phyloP scores from a whole-genome alignment of 768 basidiomycete species.

The Tephrocybe sp. region DNA sequence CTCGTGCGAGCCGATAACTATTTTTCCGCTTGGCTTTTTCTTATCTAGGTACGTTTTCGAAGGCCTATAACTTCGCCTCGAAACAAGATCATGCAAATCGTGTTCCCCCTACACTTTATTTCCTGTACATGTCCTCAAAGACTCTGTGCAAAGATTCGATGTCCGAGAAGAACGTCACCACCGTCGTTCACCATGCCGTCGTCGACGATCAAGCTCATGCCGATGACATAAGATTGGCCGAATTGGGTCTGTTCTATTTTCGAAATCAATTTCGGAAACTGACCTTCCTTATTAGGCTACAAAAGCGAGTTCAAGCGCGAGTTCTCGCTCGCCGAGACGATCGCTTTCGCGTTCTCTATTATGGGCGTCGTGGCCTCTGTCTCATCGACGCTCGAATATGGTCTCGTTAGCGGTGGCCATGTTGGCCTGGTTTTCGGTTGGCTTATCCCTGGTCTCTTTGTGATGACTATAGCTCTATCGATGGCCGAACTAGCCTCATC shows the following conservation, averaged over 20 bases:
- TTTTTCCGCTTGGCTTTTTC: no score
- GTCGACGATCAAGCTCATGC: no score
- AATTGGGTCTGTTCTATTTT: conserved; percentile 41
- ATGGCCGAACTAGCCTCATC: conserved; percentile 73
- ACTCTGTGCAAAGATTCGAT: no score
- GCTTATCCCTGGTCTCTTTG: conserved; percentile 71
- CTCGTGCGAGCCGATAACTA: no score
- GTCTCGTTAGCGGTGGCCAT: conserved; percentile 67
- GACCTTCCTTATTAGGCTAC: conserved; percentile 35
- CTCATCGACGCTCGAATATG: conserved; percentile 64
- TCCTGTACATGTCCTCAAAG: no score
- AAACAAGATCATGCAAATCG: no score
- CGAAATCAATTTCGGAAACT: not conserved
- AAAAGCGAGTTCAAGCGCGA: conserved; percentile 73
- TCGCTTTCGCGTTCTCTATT: conserved; percentile 67
- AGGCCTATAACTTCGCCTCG: no score
- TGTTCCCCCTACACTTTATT: no score
- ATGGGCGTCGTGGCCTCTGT: conserved; percentile 76
- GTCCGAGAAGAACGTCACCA: no score
- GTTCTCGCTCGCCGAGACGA: conserved; percentile 67
- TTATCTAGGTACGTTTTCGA: no score
- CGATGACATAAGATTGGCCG: conserved; percentile 60
- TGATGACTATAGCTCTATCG: conserved; percentile 63
- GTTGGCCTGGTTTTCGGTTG: conserved; percentile 82
- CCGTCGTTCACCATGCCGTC: no score